These are phyloP conservation scores for Styphnolobium japonicum DNA, from an alignment of 306 rosid species.

Conservation along the genomic window DNA sequence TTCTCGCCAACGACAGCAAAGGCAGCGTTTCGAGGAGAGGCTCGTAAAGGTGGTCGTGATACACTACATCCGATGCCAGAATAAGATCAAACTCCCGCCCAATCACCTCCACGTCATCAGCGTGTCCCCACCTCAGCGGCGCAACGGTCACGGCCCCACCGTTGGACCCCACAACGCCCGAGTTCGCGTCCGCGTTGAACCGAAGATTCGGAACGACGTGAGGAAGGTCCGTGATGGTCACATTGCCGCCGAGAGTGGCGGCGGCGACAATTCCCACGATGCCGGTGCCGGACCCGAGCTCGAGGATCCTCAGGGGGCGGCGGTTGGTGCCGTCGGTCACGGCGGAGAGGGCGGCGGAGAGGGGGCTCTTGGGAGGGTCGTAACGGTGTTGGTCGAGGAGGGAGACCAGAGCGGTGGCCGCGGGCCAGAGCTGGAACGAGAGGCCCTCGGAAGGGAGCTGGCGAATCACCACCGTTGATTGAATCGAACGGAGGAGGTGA, in stretches of 20 bases:
- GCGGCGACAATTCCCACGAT: slow-evolving; percentile 89
- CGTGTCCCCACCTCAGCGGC: slow-evolving; percentile 76
- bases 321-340: neutral
- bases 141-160: slow-evolving; percentile 62
- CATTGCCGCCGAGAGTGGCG: slow-evolving; percentile 55
- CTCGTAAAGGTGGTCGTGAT: slow-evolving; percentile 75
- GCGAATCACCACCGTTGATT: slow-evolving; percentile 57
- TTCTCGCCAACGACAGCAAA: slow-evolving; percentile 27
- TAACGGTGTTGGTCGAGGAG: slow-evolving; percentile 67
- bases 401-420: slow-evolving; percentile 79
- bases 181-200: slow-evolving; percentile 70
- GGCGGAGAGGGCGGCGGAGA: slow-evolving; percentile 42
- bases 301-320: slow-evolving; percentile 52
- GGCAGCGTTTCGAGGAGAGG: slow-evolving; percentile 77
- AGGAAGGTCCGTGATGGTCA: slow-evolving; percentile 83
- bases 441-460: slow-evolving; percentile 84
- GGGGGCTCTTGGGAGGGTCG: slow-evolving; percentile 54
- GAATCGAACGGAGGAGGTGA: slow-evolving; percentile 59
- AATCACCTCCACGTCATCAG: slow-evolving; percentile 49
- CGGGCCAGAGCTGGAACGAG: slow-evolving; percentile 97
- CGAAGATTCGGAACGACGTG: slow-evolving; percentile 68
- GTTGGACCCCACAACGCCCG: slow-evolving; percentile 33
- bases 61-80: slow-evolving; percentile 86
- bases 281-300: slow-evolving; percentile 96
- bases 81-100: slow-evolving; percentile 68